phyloP scores from a whole-genome alignment of 2,329 filamentous ascomycete species.

The Sporothrix mexicana region DNA sequence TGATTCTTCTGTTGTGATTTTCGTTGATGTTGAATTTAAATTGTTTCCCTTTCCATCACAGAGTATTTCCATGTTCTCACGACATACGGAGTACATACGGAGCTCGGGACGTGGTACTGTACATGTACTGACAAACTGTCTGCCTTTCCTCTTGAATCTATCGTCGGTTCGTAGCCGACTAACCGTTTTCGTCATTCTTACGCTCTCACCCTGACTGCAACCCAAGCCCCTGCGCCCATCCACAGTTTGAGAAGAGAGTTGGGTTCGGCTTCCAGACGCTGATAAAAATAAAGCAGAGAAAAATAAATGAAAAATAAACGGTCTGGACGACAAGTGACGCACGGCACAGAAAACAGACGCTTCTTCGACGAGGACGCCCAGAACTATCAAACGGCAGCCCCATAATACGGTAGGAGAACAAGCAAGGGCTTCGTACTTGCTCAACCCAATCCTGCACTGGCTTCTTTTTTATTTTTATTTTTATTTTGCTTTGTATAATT shows the following conservation, averaged over 20 bases:
- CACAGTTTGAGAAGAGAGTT: background rate
- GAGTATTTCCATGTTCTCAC: background rate
- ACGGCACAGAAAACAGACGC: background rate
- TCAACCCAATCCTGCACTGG: background rate
- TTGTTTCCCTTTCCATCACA: background rate
- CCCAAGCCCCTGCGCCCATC: background rate
- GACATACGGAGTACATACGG: no score
- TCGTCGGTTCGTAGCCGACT: no score
- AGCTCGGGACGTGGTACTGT: no score
- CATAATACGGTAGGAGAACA: background rate
- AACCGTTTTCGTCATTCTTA: background rate
- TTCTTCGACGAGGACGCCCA: background rate
- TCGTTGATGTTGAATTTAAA: background rate
- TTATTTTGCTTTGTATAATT: background rate
- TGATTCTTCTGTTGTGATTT: background rate
- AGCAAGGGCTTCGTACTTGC: background rate
- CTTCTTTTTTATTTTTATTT: background rate
- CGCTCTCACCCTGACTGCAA: background rate
- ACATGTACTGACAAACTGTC: no score
- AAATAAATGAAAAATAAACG: background rate
- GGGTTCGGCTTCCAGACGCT: background rate
- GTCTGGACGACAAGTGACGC: background rate
- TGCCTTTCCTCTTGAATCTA: background rate
- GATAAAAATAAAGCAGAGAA: background rate
- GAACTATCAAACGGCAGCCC: constrained; percentile 1